A percentile compares a stretch with the other conserved stretches of the same genome.
phyloP scores from a whole-genome alignment of 1,284 basidiomycete genomes.

The Exsudoporus floridanus region DNA sequence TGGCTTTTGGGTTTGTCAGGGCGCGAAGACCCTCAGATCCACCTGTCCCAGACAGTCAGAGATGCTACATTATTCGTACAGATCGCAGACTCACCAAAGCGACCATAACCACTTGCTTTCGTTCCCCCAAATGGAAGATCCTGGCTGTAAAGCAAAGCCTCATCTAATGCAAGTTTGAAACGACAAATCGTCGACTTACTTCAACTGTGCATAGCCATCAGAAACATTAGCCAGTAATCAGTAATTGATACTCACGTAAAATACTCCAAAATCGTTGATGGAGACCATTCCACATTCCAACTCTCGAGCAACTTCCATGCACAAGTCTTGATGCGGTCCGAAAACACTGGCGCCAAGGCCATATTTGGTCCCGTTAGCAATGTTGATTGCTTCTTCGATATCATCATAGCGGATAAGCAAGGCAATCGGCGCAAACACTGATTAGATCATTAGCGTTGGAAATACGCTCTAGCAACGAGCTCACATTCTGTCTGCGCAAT shows the following conservation, averaged over 20 bases:
- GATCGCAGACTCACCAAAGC: constrained; percentile 63
- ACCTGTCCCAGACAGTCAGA: constrained; percentile 42
- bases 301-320: constrained; percentile 72
- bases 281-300: constrained; percentile 96
- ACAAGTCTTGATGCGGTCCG: constrained; percentile 75
- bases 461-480: constrained; percentile 25
- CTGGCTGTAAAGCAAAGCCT: constrained; percentile 59
- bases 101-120: constrained; percentile 87
- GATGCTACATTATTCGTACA: constrained; percentile 4
- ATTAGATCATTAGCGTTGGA: constrained; percentile 10
- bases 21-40: constrained; percentile 90
- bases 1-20: constrained; percentile 84
- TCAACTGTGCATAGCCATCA: constrained; percentile 45
- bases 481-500: constrained; percentile 80
- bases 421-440: constrained; percentile 89
- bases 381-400: constrained; percentile 78
- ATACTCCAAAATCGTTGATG: constrained; percentile 92
- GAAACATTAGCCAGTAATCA: constrained; percentile 5
- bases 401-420: constrained; percentile 79
- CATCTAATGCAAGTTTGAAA: constrained; percentile 8
- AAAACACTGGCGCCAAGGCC: constrained; percentile 97
- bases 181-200: constrained; percentile 43
- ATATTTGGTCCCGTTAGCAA: constrained; percentile 85
- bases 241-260: constrained; percentile 64
- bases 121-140: constrained; percentile 92